Percentiles rank a stretch among this genome's conserved stretches.
These are phyloP conservation scores for Fraxinus xanthoxyloides DNA, from an alignment of 305 asterid species.

Conservation along the genomic window DNA sequence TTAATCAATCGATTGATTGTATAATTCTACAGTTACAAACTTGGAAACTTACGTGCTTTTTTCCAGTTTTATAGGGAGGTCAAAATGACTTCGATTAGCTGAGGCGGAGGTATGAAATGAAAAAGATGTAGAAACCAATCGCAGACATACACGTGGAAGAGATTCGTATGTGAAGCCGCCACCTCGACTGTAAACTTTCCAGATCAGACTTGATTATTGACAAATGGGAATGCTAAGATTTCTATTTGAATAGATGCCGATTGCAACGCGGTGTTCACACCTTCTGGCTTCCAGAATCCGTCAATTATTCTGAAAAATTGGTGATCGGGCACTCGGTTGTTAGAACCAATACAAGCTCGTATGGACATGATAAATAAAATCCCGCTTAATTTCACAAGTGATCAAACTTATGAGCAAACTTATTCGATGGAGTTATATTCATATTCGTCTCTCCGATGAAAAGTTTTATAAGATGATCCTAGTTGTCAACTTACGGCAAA, in stretches of 20 bases:
- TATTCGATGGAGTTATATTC: background rate
- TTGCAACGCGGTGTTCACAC: background rate
- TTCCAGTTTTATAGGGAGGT: background rate
- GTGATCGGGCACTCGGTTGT: no score
- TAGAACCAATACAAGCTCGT: no score
- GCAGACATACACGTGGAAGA: background rate
- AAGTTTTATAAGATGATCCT: background rate
- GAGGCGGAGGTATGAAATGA: background rate
- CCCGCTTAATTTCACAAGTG: background rate
- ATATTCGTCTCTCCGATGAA: background rate
- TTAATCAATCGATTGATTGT: slow-evolving; percentile 9
- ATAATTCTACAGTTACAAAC: background rate
- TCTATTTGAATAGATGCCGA: background rate
- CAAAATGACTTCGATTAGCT: background rate
- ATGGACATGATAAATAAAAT: no score
- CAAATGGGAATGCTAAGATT: background rate
- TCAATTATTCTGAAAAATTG: no score
- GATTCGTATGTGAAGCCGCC: background rate
- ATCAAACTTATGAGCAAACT: no score
- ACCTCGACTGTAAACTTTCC: background rate
- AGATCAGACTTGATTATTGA: background rate
- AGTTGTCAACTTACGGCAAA: background rate
- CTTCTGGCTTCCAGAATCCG: no score
- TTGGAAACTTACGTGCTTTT: background rate
- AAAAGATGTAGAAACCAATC: background rate